Percentiles rank a stretch among this genome's conserved stretches.
Evolutionary conservation across 2,329 filamentous ascomycete species (phyloP).

Genomic region (Fusarium temperatum): DNA sequence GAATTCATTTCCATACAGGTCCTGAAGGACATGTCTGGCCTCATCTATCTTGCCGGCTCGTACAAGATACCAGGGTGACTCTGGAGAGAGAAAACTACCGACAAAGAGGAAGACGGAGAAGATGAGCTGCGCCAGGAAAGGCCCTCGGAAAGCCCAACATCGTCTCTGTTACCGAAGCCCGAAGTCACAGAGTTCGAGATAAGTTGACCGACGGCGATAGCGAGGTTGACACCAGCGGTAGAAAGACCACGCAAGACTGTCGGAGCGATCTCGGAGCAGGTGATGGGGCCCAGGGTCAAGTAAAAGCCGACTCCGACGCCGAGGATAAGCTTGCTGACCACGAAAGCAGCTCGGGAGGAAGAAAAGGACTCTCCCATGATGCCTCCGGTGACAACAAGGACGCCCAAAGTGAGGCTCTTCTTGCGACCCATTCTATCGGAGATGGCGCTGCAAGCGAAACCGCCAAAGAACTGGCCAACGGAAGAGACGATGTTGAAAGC

Average conservation of each 20-base stretch:
- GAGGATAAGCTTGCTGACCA: not conserved
- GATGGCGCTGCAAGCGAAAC: not conserved
- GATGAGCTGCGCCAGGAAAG: conserved; percentile 52
- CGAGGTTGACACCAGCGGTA: conserved; percentile 59
- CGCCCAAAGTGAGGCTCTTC: not conserved
- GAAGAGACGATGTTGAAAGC: not conserved
- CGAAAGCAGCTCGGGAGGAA: not conserved
- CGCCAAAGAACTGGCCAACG: not conserved
- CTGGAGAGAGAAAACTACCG: conserved; percentile 50
- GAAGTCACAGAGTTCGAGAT: conserved; percentile 67
- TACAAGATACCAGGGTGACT: conserved; percentile 53
- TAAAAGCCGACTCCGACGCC: not conserved
- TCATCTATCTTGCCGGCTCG: conserved; percentile 44
- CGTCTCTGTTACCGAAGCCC: conserved; percentile 58
- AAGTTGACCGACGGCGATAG: conserved; percentile 63
- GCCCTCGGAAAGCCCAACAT: conserved; percentile 63
- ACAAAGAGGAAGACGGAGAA: conserved; percentile 46
- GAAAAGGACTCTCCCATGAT: not conserved
- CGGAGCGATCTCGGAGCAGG: not conserved
- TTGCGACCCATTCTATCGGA: not conserved
- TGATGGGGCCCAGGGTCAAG: not conserved
- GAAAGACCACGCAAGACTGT: conserved; percentile 54
- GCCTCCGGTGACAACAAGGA: not conserved
- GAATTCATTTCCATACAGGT: conserved; percentile 46
- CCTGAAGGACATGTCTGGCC: conserved; percentile 44